Base-by-base conservation (phyloP, 306 rosid species). In the Citrullus mucosospermus region DNA sequence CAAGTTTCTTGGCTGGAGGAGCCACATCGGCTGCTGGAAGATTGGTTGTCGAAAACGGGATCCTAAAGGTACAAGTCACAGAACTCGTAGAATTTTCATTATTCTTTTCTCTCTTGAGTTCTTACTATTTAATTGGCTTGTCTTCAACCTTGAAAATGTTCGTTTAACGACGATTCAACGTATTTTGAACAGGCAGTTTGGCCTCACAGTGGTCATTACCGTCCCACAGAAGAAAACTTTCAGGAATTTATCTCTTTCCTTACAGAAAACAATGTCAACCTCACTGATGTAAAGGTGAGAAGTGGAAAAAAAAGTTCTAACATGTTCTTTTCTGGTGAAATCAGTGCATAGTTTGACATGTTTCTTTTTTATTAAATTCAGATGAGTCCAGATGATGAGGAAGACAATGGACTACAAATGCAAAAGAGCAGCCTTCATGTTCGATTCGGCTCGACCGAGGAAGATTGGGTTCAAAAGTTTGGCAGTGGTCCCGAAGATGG, bases 381-480 rank as follows among this genome's bases (percentile, higher is more conserved):
- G 98, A 88, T 84, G 97, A 86, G 79, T 87, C 88, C 99, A 1
- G 93, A 83, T 79, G 92, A 85, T 14, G 97, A 86, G 80, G 89
- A 74, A 70, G 88, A 85, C 18, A 86, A 77, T 72, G 67, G 48
- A 12, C 43, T 80, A n/a, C 13, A 81, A 79, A 82, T 86, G 77
- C 78, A 82, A 78, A 83, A 90, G 73, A 85, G 88, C 78, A 85
- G 87, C 80, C 74, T 80, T 81, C 97, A 92, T 85, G 80, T 85
- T 39, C 84, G 98, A 88, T 81, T 80, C 87, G 79, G 79, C 87
- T 96, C 97, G 18, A 89, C 91, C 5, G 99, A 92, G 34, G 99
- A 92, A 59, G 97, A 86, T 65, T 85, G 85, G 79, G 56, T 20
- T 2, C 88, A 86, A 76, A 86, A 80, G 83, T 80, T 65, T 41